Evolutionary conservation across 2,329 filamentous ascomycete species (phyloP), one percentile per base, ranked within the genome.

Genomic region (Apiospora hydei): DNA sequence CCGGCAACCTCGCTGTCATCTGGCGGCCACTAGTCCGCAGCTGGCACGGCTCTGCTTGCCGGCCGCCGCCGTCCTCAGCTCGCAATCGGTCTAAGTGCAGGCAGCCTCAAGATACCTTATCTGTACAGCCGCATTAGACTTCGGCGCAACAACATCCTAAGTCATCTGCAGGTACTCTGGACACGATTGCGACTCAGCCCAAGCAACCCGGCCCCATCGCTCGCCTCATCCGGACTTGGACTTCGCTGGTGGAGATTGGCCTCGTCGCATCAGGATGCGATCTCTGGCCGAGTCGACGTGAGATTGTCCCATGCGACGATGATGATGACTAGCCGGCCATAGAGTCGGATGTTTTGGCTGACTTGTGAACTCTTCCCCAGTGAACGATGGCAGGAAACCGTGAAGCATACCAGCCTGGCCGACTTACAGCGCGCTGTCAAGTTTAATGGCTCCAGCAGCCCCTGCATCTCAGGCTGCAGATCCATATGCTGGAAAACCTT

Each of bases 401-500:
- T 90, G 78, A 84, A 83, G 76, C 85, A 90, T 78, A 84, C 85
- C 71, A 88, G 86, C 77, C 83, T 93, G 72, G 83, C 84, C n/a
- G 88, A 91, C 73, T 84, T 95, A 71, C 90, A 89, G 81, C 86
- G 86, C 75, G 89, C 90, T n/a, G 87, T 94, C 70, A 89, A 87
- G 80, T 83, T 88, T 74, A 88, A 90, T 77, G 88, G 88, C 24
- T 81, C 87, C 21, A 81, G 82, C 14, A 93, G 88, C 77, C 90
- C 92, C 68, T 94, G 92, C 80, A 84, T 91, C 70, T 86, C 90
- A 67, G 94, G 94, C 18, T 89, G 95, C 75, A 91, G 95, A 71
- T 98, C 96, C 3, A 88, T 97, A 49, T 97, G 93, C 82, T 98
- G 96, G 96, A 98, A 98, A 90, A 89, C 90, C 49, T 97, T 98